Percentiles rank a stretch among this genome's conserved stretches.
phyloP scores from a whole-genome alignment of 345 rosid genomes.

The Aurinia saxatilis region DNA sequence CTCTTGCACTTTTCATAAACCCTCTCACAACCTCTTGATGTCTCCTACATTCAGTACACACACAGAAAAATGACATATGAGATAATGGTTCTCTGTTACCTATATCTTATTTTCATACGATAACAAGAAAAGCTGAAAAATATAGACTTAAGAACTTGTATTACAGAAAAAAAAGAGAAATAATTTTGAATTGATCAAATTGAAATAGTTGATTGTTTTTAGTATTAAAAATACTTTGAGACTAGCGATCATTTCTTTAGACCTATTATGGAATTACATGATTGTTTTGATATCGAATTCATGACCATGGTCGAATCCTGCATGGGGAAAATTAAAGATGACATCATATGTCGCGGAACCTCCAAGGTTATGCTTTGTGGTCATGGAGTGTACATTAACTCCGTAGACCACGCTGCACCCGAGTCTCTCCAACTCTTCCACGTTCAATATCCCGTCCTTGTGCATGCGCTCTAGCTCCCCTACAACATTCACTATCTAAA shows the following conservation, averaged over 20 bases:
- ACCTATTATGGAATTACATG: neutral
- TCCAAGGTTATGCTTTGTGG: neutral
- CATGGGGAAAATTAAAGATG: constrained; percentile 39
- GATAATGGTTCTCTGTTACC: too few relatives aligned
- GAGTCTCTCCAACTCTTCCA: constrained; percentile 8
- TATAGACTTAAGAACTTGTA: too few relatives aligned
- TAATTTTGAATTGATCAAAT: too few relatives aligned
- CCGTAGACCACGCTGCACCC: constrained; percentile 29
- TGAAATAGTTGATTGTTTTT: too few relatives aligned
- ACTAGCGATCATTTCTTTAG: too few relatives aligned
- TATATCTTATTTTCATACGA: too few relatives aligned
- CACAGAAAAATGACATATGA: too few relatives aligned
- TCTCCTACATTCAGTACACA: constrained; percentile 12
- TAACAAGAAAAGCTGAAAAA: too few relatives aligned
- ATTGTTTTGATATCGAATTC: constrained; percentile 10
- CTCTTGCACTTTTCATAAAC: constrained; percentile 38
- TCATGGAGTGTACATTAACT: constrained; percentile 30
- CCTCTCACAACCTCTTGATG: constrained; percentile 37
- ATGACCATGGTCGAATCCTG: constrained; percentile 23
- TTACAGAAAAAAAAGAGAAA: too few relatives aligned
- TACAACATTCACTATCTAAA: neutral
- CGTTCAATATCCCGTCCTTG: constrained; percentile 16
- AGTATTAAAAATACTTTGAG: too few relatives aligned
- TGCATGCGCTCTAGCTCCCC: constrained; percentile 12
- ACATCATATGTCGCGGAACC: constrained; percentile 16